Percentiles rank a stretch among this genome's conserved stretches.
phyloP scores from a whole-genome alignment of 768 basidiomycete genomes.

The Pleurotus tuoliensis region DNA sequence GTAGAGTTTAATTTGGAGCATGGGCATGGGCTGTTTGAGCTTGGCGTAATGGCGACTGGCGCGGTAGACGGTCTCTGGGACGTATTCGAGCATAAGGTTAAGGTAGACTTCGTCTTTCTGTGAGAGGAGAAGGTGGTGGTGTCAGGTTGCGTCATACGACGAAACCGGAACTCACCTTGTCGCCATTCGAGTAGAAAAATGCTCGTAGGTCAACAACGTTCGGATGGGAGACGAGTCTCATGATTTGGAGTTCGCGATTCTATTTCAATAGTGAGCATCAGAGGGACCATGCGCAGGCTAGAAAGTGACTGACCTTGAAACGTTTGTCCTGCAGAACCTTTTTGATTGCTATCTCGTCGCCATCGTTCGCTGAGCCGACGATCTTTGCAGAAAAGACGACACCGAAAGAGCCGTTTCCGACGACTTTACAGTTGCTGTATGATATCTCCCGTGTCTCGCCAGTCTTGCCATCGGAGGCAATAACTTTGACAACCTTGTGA shows the following conservation, averaged over 20 bases:
- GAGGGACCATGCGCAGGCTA: neutral
- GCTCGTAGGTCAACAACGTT: conserved; percentile 97
- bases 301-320: conserved; percentile 77
- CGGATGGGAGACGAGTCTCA: conserved; percentile 94
- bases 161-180: conserved; percentile 65
- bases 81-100: conserved; percentile 98
- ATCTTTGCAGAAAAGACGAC: conserved; percentile 97
- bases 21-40: conserved; percentile 99
- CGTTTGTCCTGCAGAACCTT: conserved; percentile 99
- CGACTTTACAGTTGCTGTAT: conserved; percentile 97
- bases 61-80: conserved; percentile 98
- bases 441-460: conserved; percentile 84
- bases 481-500: conserved; percentile 91
- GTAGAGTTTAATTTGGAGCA: conserved; percentile 99
- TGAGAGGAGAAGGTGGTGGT: conserved; percentile 8
- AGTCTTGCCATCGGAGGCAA: conserved; percentile 92
- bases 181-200: conserved; percentile 99
- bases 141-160: conserved; percentile 11
- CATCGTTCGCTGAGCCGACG: conserved; percentile 56
- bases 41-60: conserved; percentile 98
- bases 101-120: conserved; percentile 99
- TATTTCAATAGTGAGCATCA: conserved; percentile 26
- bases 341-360: conserved; percentile 98
- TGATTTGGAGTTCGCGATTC: conserved; percentile 99
- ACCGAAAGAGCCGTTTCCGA: conserved; percentile 98